These are phyloP conservation scores for Daldinia sp. DNA, from an alignment of 2,329 filamentous ascomycete genomes.

Conservation along the genomic window DNA sequence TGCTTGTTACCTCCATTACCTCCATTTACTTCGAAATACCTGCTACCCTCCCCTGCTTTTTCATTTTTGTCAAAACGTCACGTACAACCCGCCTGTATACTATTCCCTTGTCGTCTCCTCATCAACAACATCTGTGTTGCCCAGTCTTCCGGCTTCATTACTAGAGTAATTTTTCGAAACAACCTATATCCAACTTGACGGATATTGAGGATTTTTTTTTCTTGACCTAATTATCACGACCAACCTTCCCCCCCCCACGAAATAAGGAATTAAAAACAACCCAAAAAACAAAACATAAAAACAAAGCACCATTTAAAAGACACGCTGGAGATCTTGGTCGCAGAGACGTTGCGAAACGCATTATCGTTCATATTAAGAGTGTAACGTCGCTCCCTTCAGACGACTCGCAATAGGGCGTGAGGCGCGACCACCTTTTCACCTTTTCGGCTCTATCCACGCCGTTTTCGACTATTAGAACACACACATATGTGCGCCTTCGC, in stretches of 20 bases:
- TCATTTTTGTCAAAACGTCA: slow-evolving; percentile 30
- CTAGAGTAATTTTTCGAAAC: slow-evolving; percentile 24
- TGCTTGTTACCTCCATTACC: slow-evolving; percentile 32
- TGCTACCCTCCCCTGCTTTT: slow-evolving; percentile 16
- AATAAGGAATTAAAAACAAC: slow-evolving; percentile 21
- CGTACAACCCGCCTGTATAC: slow-evolving; percentile 35
- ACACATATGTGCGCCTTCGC: slow-evolving; percentile 38
- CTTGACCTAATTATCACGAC: slow-evolving; percentile 23
- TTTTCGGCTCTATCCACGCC: slow-evolving; percentile 24
- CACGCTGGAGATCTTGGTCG: slow-evolving; percentile 26
- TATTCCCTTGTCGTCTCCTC: slow-evolving; percentile 28
- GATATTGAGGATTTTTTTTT: slow-evolving; percentile 24
- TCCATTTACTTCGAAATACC: slow-evolving; percentile 33
- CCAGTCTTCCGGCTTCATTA: slow-evolving; percentile 26
- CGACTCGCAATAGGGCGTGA: slow-evolving; percentile 30
- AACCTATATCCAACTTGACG: slow-evolving; percentile 21
- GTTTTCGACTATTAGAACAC: slow-evolving; percentile 30
- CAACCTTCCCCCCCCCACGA: slow-evolving; percentile 24
- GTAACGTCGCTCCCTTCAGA: slow-evolving; percentile 38
- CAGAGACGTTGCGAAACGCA: slow-evolving; percentile 43
- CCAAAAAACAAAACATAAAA: not conserved
- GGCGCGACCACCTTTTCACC: slow-evolving; percentile 26
- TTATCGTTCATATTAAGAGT: slow-evolving; percentile 43
- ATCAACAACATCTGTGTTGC: slow-evolving; percentile 32
- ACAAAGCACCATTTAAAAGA: slow-evolving; percentile 9